Conservation (phyloP, 805 yeast species). For the Candida maesae region DNA sequence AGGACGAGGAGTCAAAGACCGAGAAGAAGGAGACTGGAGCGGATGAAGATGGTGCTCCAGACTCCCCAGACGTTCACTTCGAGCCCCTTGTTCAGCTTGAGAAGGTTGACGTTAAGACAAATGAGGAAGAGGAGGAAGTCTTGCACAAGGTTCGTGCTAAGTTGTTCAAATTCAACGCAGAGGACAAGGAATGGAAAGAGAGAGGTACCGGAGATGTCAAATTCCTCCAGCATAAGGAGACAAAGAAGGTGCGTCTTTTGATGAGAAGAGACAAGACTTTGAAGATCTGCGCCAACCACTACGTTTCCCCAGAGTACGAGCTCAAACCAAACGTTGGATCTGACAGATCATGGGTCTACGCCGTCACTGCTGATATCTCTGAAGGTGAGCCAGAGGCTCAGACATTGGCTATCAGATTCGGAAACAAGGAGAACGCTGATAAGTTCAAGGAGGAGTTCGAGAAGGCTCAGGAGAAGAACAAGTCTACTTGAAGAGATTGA, state of each 20-base stretch:
- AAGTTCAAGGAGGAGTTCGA: constrained; percentile 91
- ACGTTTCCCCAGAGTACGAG: constrained; percentile 73
- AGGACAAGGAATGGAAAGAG: constrained; percentile 95
- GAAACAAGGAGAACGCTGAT: constrained; percentile 89
- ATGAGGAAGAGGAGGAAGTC: constrained; percentile 86
- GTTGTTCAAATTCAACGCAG: constrained; percentile 84
- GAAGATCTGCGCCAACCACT: constrained; percentile 97
- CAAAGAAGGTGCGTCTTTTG: constrained; percentile 80
- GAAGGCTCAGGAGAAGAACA: constrained; percentile 71
- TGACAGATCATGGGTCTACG: constrained; percentile 98
- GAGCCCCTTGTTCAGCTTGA: constrained; percentile 95
- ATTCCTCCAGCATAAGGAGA: constrained; percentile 82
- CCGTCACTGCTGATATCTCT: constrained; percentile 88
- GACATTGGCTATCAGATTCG: constrained; percentile 95
- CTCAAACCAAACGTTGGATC: constrained; percentile 93
- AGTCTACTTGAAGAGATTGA: constrained; percentile 33
- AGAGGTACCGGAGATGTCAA: constrained; percentile 99
- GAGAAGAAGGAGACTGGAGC: constrained; percentile 29
- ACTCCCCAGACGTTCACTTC: constrained; percentile 67
- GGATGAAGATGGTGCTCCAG: constrained; percentile 34
- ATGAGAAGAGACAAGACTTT: constrained; percentile 99
- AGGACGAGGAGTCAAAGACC: constrained; percentile 36
- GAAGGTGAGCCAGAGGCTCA: constrained; percentile 96
- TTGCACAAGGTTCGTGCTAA: constrained; percentile 89
- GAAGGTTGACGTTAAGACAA: constrained; percentile 94